phyloP scores from a whole-genome alignment of 768 basidiomycete genomes.

The Strobilomyces confusus region DNA sequence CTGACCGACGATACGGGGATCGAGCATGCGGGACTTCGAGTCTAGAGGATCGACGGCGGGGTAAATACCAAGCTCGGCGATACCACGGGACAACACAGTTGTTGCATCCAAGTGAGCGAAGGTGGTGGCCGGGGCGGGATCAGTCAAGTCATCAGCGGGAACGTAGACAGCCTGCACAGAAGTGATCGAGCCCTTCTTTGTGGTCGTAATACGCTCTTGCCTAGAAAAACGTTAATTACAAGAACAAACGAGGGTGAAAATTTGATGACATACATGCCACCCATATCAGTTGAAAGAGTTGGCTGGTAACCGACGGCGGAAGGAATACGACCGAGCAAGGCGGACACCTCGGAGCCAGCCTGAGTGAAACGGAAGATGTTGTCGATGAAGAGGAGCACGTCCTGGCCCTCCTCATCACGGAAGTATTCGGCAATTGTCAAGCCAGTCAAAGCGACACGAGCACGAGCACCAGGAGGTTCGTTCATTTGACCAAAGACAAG shows the following conservation, averaged over 20 bases:
- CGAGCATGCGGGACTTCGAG: slow-evolving; percentile 99
- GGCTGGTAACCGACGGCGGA: slow-evolving; percentile 99
- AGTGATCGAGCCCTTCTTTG: slow-evolving; percentile 99
- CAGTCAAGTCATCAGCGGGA: slow-evolving; percentile 99
- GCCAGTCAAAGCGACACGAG: slow-evolving; percentile 99
- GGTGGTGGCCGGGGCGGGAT: slow-evolving; percentile 98
- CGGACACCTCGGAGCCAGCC: slow-evolving; percentile 99
- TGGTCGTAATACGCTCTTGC: slow-evolving; percentile 99
- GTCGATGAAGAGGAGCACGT: slow-evolving; percentile 99
- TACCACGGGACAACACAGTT: slow-evolving; percentile 98
- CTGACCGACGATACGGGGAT: slow-evolving; percentile 94
- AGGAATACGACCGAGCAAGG: slow-evolving; percentile 98
- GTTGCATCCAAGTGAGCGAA: slow-evolving; percentile 99
- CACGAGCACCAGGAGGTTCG: slow-evolving; percentile 99
- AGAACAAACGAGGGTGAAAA: neutral
- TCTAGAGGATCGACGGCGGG: slow-evolving; percentile 99
- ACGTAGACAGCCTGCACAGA: slow-evolving; percentile 99
- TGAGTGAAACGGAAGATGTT: slow-evolving; percentile 99
- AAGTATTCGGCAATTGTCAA: slow-evolving; percentile 99
- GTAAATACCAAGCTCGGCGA: slow-evolving; percentile 99
- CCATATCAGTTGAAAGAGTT: slow-evolving; percentile 99
- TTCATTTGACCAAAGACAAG: slow-evolving; percentile 99
- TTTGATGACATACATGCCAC: slow-evolving; percentile 77
- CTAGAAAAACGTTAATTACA: slow-evolving; percentile 34
- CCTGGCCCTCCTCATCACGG: slow-evolving; percentile 99